These are phyloP conservation scores for Primulina eburnea DNA, from an alignment of 257 asterid genomes.

Conservation along the genomic window DNA sequence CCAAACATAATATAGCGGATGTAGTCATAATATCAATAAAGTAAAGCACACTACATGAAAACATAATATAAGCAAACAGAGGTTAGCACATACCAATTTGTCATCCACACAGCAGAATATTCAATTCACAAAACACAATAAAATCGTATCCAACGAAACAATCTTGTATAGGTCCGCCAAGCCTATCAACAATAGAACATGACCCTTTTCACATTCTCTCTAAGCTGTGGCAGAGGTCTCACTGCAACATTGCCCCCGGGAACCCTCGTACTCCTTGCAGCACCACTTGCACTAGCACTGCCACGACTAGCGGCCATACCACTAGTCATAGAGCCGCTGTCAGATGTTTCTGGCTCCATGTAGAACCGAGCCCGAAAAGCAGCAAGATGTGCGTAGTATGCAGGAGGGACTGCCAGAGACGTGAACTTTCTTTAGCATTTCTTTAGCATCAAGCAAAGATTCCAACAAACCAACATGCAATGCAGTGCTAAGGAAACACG, in stretches of 20 bases:
- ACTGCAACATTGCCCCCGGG: constrained; percentile 26
- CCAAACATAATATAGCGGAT: not conserved
- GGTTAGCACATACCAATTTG: not conserved
- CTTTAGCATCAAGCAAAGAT: not conserved
- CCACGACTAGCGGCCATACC: constrained; percentile 27
- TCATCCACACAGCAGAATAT: not conserved
- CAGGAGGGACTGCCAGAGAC: constrained; percentile 32
- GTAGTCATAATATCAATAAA: no score
- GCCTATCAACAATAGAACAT: constrained; percentile 32
- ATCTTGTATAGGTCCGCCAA: not conserved
- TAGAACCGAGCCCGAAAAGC: constrained; percentile 38
- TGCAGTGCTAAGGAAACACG: not conserved
- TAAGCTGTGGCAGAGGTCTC: constrained; percentile 29
- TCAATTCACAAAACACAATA: not conserved
- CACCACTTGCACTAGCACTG: constrained; percentile 12
- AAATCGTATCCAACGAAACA: not conserved
- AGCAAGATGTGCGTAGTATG: constrained; percentile 37
- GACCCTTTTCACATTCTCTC: constrained; percentile 33
- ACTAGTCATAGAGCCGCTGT: constrained; percentile 34
- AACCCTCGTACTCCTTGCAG: constrained; percentile 20
- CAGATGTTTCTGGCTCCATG: constrained; percentile 30
- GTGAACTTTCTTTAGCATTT: constrained; percentile 15
- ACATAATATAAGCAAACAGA: not conserved
- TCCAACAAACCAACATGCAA: not conserved
- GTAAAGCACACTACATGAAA: not conserved